A percentile compares a stretch with the other conserved stretches of the same genome.
Evolutionary conservation across 345 rosid genomes (phyloP).

Genomic region (Aegle marmelos): DNA sequence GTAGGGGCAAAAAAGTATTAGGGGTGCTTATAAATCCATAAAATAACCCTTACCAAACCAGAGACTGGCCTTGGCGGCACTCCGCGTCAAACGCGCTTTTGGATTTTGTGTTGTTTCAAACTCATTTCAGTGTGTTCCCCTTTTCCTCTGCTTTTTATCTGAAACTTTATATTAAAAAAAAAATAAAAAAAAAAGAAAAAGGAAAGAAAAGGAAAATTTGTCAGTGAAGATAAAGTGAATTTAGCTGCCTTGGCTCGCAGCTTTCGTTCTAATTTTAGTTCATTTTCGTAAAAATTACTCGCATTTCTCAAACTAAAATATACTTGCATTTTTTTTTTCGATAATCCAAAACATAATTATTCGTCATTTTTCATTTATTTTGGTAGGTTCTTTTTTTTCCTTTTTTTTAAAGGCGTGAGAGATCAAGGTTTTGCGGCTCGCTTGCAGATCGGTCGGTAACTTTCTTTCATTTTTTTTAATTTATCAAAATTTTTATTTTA

Average conservation of each 20-base stretch:
- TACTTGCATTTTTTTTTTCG: neutral
- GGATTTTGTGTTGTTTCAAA: constrained; percentile 17
- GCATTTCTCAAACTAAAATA: neutral
- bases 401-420: neutral
- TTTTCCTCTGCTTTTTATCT: neutral
- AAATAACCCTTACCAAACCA: neutral
- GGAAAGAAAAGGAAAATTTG: neutral
- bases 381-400: neutral
- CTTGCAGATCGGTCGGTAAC: constrained; percentile 35
- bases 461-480: constrained; percentile 4
- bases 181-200: neutral
- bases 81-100: constrained; percentile 42
- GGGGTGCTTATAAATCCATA: neutral
- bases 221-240: neutral
- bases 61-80: constrained; percentile 30
- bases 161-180: neutral
- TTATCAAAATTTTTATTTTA: neutral
- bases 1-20: neutral
- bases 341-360: neutral
- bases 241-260: neutral
- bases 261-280: neutral
- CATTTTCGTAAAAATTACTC: neutral
- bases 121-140: neutral
- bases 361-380: neutral
- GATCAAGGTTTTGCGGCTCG: constrained; percentile 22